Percentiles rank a stretch among this genome's conserved stretches.
phyloP scores from a whole-genome alignment of 345 rosid genomes.

The Sonneratia alba region DNA sequence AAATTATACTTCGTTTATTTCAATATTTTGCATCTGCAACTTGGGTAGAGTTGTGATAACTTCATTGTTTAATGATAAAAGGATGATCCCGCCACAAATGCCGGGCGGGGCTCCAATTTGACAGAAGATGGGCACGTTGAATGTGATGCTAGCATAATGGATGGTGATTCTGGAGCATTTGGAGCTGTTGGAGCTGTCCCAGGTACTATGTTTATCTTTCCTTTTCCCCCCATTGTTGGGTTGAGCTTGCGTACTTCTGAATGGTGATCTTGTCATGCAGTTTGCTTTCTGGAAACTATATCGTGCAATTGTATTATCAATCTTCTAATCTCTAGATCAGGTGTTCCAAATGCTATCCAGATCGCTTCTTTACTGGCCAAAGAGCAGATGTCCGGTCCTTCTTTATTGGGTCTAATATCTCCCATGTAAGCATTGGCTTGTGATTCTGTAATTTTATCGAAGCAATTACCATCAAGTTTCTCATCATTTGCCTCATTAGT shows the following conservation, averaged over 20 bases:
- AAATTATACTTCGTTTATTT: not conserved
- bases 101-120: slow-evolving; percentile 93
- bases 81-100: slow-evolving; percentile 89
- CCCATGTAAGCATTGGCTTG: slow-evolving; percentile 55
- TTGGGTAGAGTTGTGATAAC: not conserved
- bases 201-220: slow-evolving; percentile 29
- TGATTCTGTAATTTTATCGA: not conserved
- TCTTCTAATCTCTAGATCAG: slow-evolving; percentile 55
- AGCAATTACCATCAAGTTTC: not conserved
- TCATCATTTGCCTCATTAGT: not conserved
- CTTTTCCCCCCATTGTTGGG: not conserved
- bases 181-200: slow-evolving; percentile 98
- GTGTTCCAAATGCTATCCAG: slow-evolving; percentile 80
- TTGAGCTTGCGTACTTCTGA: not conserved
- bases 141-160: slow-evolving; percentile 93
- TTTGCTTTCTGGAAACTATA: not conserved
- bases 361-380: slow-evolving; percentile 70
- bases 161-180: slow-evolving; percentile 72
- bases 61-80: slow-evolving; percentile 10
- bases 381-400: slow-evolving; percentile 60
- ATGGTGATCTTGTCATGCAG: not conserved
- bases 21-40: not conserved
- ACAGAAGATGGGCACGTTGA: slow-evolving; percentile 88
- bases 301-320: slow-evolving; percentile 8
- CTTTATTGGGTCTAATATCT: slow-evolving; percentile 75